phyloP scores from a whole-genome alignment of 2,329 filamentous ascomycete genomes.

The Fusarium sp. region DNA sequence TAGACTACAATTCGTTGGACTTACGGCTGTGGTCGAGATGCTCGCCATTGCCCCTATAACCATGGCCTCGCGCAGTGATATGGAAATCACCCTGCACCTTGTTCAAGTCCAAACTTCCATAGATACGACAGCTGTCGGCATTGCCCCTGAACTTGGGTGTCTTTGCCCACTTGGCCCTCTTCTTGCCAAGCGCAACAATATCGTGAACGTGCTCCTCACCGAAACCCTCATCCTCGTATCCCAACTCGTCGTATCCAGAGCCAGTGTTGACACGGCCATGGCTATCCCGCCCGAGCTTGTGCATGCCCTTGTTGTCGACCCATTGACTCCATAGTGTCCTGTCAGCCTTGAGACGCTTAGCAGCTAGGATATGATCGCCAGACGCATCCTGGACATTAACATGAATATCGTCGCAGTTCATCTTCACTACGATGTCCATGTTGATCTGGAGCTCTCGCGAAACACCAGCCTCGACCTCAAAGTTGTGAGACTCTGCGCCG shows the following conservation, averaged over 20 bases:
- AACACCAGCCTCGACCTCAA: slow-evolving; percentile 91
- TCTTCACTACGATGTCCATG: slow-evolving; percentile 88
- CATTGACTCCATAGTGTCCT: slow-evolving; percentile 83
- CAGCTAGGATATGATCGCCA: slow-evolving; percentile 89
- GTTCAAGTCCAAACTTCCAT: slow-evolving; percentile 88
- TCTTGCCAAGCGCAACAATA: slow-evolving; percentile 76
- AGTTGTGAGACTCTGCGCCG: slow-evolving; percentile 85
- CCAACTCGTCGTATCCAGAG: slow-evolving; percentile 56
- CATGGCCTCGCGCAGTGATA: slow-evolving; percentile 92
- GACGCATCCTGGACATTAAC: slow-evolving; percentile 97
- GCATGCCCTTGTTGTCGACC: slow-evolving; percentile 74
- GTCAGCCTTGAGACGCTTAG: slow-evolving; percentile 75
- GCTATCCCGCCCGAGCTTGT: slow-evolving; percentile 64
- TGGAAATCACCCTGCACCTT: slow-evolving; percentile 99
- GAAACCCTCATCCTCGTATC: slow-evolving; percentile 69
- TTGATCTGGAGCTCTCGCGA: slow-evolving; percentile 92
- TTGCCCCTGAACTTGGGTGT: slow-evolving; percentile 71
- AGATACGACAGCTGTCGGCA: slow-evolving; percentile 85
- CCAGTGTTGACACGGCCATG: slow-evolving; percentile 61
- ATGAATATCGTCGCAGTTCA: slow-evolving; percentile 88
- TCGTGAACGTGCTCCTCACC: slow-evolving; percentile 89
- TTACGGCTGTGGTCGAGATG: slow-evolving; percentile 85
- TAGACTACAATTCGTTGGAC: slow-evolving; percentile 41
- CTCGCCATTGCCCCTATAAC: slow-evolving; percentile 80
- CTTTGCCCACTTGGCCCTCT: slow-evolving; percentile 74